Percentiles rank a stretch among this genome's conserved stretches.
These are phyloP conservation scores for Croton laevigatus DNA, from an alignment of 441 rosid genomes.

Conservation along the genomic window DNA sequence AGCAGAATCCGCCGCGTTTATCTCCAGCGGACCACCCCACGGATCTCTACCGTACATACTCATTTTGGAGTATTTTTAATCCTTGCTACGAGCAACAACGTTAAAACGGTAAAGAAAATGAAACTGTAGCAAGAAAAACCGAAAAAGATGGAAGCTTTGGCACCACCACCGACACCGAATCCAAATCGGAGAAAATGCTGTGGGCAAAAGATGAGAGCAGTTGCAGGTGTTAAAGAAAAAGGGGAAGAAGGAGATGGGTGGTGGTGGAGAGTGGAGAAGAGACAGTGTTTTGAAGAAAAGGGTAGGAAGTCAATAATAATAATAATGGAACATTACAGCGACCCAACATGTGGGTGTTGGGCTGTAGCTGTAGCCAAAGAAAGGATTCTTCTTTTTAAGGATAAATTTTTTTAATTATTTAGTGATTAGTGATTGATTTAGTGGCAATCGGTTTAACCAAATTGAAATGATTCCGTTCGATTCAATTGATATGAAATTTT, in stretches of 20 bases:
- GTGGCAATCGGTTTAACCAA: too few relatives aligned
- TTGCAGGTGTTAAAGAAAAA: background rate
- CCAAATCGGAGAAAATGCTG: background rate
- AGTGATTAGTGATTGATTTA: too few relatives aligned
- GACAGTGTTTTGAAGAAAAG: background rate
- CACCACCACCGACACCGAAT: background rate
- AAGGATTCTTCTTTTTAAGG: background rate
- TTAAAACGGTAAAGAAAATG: too few relatives aligned
- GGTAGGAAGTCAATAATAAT: constrained; percentile 15
- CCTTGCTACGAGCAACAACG: too few relatives aligned
- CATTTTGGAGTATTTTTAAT: background rate
- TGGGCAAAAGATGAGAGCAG: too few relatives aligned
- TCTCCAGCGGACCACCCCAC: constrained; percentile 97
- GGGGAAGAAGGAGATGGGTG: background rate
- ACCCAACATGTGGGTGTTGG: background rate
- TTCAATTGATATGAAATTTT: too few relatives aligned
- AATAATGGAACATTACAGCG: background rate
- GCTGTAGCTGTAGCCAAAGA: background rate
- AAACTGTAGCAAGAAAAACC: background rate
- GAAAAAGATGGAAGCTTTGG: background rate
- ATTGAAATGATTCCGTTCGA: too few relatives aligned
- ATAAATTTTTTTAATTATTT: too few relatives aligned
- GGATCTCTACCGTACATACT: constrained; percentile 97
- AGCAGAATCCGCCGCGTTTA: constrained; percentile 88
- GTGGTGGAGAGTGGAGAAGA: constrained; percentile 1